A percentile compares a stretch with the other conserved stretches of the same genome.
phyloP scores from a whole-genome alignment of 106 monocot species.

The Phalaenopsis equestris region DNA sequence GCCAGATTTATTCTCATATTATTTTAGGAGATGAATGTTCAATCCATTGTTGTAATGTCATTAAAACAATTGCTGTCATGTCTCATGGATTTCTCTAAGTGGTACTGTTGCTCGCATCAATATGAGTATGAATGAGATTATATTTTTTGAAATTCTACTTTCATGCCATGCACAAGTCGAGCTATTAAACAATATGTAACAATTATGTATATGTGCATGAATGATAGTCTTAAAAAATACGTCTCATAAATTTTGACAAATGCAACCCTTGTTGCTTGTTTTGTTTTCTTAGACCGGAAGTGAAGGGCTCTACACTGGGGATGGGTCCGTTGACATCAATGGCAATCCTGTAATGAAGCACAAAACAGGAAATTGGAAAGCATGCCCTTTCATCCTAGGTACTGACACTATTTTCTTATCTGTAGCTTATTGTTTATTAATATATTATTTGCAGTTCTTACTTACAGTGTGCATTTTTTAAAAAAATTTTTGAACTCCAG shows the following conservation, averaged over 20 bases:
- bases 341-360: slow-evolving; percentile 41
- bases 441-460: background rate
- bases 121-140: too few relatives aligned
- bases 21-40: background rate
- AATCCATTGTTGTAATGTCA: too few relatives aligned
- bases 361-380: slow-evolving; percentile 34
- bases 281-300: slow-evolving; percentile 14
- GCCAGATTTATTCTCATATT: background rate
- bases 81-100: too few relatives aligned
- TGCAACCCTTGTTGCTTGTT: background rate
- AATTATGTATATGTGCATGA: too few relatives aligned
- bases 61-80: too few relatives aligned
- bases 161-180: background rate
- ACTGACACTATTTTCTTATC: background rate
- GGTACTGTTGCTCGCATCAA: too few relatives aligned
- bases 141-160: background rate
- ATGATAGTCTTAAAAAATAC: background rate
- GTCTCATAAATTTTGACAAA: background rate
- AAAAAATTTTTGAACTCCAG: slow-evolving; percentile 15
- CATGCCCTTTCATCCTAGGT: slow-evolving; percentile 53
- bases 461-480: background rate
- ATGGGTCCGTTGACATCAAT: slow-evolving; percentile 41
- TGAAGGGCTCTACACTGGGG: slow-evolving; percentile 28
- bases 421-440: background rate
- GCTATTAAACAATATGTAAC: background rate